Evolutionary conservation across 495 filamentous ascomycete genomes (phyloP), one percentile per base, ranked within the genome.

Genomic region (Cetradonia linearis): DNA sequence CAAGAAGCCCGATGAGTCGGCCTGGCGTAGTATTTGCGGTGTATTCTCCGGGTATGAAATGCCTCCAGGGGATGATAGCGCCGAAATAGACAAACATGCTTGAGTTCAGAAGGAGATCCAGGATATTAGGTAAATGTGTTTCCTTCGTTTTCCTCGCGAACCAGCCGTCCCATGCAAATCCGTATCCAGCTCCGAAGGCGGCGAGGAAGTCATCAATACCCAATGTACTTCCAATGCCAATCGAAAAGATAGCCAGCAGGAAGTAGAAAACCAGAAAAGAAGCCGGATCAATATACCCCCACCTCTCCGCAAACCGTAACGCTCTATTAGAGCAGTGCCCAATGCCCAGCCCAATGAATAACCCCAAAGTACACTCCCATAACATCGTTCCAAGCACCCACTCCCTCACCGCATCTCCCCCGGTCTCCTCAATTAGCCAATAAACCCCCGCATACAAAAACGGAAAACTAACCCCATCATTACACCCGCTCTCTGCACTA

Each of bases 181-280:
- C 76, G 13, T 75, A 68, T 14, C 77, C 77, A 0, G 76, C 75
- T n/a, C 71, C 74, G 55, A 80, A 80, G 14, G 76, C 71, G 9
- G 78, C 72, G 11, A 79, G 70, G 64, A 80, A 80, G 64, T 79
- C 77, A 62, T 79, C 76, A 11, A 67, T 59, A 34, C 77, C 77
- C 0, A 80, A 68, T 0, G 68, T 72, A 30, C 69, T 72, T n/a
- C 68, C 77, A 7, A 77, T 61, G 33, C 77, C 77, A n/a, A 77
- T 64, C 30, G 64, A 66, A 49, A 79, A 70, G 56, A 78, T 64
- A 18, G 77, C 76, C 13, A 78, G 71, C 3, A 80, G 69, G 38
- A 80, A 69, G 55, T 80, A 80, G 68, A 79, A 78, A 33, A 74
- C 73, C 5, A 78, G 68, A 62, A 77, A 78, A 2, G 71, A 70